A percentile compares a stretch with the other conserved stretches of the same genome.
Evolutionary conservation across 495 filamentous ascomycete genomes (phyloP).

Genomic region (Pseudevernia furfuracea): DNA sequence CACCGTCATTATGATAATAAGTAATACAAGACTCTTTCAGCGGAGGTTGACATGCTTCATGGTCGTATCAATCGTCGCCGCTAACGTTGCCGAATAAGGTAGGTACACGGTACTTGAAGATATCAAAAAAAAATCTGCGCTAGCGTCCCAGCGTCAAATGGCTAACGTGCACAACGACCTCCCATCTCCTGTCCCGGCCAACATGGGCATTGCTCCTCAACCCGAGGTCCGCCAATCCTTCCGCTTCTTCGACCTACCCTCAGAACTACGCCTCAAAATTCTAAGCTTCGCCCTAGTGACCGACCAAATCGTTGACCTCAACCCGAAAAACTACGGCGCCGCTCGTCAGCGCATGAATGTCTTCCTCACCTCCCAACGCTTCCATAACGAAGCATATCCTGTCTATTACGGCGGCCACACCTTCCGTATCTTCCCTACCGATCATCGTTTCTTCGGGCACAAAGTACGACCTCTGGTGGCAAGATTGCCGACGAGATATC

Average conservation of each 20-base stretch:
- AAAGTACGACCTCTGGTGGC: slow-evolving; percentile 57
- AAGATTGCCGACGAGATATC: slow-evolving; percentile 56
- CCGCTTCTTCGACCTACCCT: slow-evolving; percentile 67
- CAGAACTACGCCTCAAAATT: slow-evolving; percentile 66
- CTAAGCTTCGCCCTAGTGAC: slow-evolving; percentile 54
- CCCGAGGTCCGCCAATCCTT: slow-evolving; percentile 40
- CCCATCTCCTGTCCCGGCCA: background rate
- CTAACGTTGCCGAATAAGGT: too few species aligned
- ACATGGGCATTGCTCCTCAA: background rate
- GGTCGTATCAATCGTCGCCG: too few species aligned
- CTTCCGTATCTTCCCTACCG: slow-evolving; percentile 69
- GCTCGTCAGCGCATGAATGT: slow-evolving; percentile 50
- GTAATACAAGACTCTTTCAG: too few species aligned
- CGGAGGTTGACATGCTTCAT: too few species aligned
- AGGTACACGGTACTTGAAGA: too few species aligned
- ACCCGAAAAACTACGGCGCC: slow-evolving; percentile 54
- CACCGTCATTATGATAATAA: too few species aligned
- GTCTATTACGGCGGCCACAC: slow-evolving; percentile 69
- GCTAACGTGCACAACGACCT: slow-evolving; percentile 1
- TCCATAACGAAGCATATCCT: slow-evolving; percentile 65
- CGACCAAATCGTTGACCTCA: slow-evolving; percentile 57
- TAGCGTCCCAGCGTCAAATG: background rate
- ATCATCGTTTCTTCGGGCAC: slow-evolving; percentile 59
- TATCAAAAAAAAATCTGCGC: too few species aligned
- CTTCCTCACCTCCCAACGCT: slow-evolving; percentile 53